Percentiles rank a stretch among this genome's conserved stretches.
These are phyloP conservation scores for Knoxdaviesia proteae DNA, from an alignment of 2,329 filamentous ascomycete genomes.

Conservation along the genomic window DNA sequence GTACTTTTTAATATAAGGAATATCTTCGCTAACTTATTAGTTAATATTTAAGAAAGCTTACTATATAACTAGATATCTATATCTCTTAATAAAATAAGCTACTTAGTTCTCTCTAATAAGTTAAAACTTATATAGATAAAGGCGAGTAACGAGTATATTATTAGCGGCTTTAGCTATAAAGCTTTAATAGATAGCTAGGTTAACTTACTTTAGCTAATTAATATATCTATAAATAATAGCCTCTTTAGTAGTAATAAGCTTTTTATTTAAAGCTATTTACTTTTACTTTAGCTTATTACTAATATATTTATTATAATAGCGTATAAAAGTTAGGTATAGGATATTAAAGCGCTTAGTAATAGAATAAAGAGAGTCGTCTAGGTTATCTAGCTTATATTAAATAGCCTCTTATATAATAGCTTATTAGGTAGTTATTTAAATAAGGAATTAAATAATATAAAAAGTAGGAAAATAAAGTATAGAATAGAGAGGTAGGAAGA, in stretches of 20 bases:
- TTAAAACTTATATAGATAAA: background rate
- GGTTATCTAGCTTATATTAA: background rate
- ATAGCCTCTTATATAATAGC: background rate
- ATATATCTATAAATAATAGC: background rate
- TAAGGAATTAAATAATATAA: background rate
- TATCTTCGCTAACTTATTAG: background rate
- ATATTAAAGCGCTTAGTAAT: background rate
- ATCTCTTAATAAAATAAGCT: background rate
- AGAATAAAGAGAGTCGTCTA: background rate
- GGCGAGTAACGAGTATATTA: background rate
- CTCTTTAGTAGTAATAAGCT: background rate
- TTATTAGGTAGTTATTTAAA: background rate
- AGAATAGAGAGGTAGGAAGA: too few species aligned
- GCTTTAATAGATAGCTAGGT: background rate
- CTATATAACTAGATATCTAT: conserved; percentile 1
- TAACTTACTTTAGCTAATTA: background rate
- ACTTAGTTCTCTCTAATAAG: conserved; percentile 1
- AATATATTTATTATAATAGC: background rate
- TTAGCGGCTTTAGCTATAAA: background rate
- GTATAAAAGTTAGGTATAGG: background rate
- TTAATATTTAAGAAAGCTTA: background rate
- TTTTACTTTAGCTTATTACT: background rate
- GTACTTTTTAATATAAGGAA: background rate
- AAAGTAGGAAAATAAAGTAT: too few species aligned
- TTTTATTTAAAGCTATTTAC: too few species aligned